These are phyloP conservation scores for Rhodotorula paludigena DNA, from an alignment of 768 basidiomycete species.

Conservation along the genomic window DNA sequence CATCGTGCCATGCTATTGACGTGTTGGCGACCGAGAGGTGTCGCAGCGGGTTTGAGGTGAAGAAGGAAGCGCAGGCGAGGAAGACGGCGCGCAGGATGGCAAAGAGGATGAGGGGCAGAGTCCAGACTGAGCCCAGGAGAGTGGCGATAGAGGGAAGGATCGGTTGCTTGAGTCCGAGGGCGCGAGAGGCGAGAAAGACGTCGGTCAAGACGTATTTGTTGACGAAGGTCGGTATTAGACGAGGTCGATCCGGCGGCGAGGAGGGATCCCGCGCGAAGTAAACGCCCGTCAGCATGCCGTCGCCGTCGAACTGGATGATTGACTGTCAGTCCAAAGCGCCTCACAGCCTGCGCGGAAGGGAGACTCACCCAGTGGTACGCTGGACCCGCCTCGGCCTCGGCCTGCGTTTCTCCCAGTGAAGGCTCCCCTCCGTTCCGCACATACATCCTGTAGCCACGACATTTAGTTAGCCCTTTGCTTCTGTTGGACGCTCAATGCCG, in stretches of 20 bases:
- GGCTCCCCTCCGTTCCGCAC: constrained; percentile 50
- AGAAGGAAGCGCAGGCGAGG: constrained; percentile 43
- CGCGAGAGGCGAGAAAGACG: constrained; percentile 44
- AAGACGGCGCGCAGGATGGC: constrained; percentile 42
- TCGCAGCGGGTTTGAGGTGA: constrained; percentile 25
- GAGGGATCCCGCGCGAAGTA: constrained; percentile 39
- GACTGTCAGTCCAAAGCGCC: neutral
- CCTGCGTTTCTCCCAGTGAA: constrained; percentile 26
- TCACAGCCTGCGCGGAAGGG: too few species aligned
- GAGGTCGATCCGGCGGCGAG: neutral
- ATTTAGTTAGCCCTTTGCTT: neutral
- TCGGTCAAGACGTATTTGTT: constrained; percentile 45
- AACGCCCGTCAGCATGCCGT: constrained; percentile 51
- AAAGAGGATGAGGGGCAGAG: constrained; percentile 45
- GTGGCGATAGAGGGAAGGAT: constrained; percentile 45
- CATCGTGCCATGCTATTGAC: constrained; percentile 46
- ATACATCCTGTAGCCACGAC: constrained; percentile 42
- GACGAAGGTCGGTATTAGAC: constrained; percentile 42
- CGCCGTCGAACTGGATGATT: constrained; percentile 48
- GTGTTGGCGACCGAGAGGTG: constrained; percentile 49
- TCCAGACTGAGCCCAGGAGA: constrained; percentile 47
- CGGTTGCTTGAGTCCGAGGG: constrained; percentile 41
- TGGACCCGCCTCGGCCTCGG: constrained; percentile 34
- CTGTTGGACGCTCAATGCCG: neutral
- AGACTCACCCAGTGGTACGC: constrained; percentile 46